Conservation (phyloP, 2,329 filamentous ascomycete species). For the Phoma sp. region DNA sequence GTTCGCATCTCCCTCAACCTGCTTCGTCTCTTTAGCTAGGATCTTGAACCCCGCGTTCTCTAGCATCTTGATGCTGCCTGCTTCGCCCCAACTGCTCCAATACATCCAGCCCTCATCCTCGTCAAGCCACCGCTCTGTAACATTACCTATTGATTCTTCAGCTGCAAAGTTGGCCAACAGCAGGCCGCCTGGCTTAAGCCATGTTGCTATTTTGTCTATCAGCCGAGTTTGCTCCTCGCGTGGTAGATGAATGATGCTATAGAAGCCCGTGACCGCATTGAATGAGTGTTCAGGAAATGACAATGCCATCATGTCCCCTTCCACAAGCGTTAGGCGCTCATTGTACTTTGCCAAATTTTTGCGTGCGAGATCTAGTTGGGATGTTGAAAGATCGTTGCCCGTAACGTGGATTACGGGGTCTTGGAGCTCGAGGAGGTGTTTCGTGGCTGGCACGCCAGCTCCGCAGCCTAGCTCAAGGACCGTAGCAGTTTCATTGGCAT, state of each 20-base stretch:
- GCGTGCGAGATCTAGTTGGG: conserved; percentile 50
- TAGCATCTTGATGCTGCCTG: conserved; percentile 43
- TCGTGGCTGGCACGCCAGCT: conserved; percentile 39
- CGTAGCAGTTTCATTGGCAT: not conserved
- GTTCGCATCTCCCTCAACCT: conserved; percentile 28
- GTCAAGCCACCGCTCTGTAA: conserved; percentile 44
- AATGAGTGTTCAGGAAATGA: conserved; percentile 48
- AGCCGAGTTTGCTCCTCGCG: conserved; percentile 59
- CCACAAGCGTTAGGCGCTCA: conserved; percentile 30
- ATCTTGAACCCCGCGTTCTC: conserved; percentile 37
- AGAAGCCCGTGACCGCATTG: conserved; percentile 61
- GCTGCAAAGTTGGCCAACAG: conserved; percentile 53
- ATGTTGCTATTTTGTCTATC: conserved; percentile 54
- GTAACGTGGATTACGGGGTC: conserved; percentile 40
- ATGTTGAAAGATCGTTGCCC: conserved; percentile 54
- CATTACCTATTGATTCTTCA: conserved; percentile 18
- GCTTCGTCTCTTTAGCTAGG: conserved; percentile 30
- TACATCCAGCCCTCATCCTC: conserved; percentile 46
- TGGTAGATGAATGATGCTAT: conserved; percentile 64
- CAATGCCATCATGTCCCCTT: conserved; percentile 55
- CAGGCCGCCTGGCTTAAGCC: conserved; percentile 61
- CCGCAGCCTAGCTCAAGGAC: conserved; percentile 43
- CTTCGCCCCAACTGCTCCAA: conserved; percentile 52
- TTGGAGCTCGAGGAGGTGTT: conserved; percentile 22
- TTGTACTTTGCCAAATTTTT: conserved; percentile 21